Evolutionary conservation across 495 filamentous ascomycete genomes (phyloP), one percentile per base, ranked within the genome.

Genomic region (Trichoderma asperelloides): DNA sequence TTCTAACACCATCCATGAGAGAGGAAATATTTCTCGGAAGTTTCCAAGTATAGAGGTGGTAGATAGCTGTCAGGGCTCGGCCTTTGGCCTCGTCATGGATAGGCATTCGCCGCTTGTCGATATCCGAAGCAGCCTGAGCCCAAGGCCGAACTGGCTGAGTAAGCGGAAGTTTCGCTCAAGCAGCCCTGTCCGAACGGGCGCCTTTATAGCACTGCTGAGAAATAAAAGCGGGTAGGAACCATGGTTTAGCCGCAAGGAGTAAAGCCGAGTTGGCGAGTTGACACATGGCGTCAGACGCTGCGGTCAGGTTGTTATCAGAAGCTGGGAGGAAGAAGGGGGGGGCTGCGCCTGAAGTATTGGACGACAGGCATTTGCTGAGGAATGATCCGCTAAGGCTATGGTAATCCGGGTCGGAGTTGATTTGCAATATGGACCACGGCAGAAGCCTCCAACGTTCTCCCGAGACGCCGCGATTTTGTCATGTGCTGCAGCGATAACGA

Each of bases 161-260:
- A 15, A 60, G 55, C 55, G 55, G 55, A 60, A 13, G 55, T 28
- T 60, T 60, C 55, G 55, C 55, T 60, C 27, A 28, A 30, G 55
- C 55, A 21, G 27, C 16, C 55, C 55, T 60, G 55, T 60, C 55
- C 55, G 55, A 60, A 25, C 55, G 11, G 23, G 27, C 55, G 55
- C n/a, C n/a, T 25, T 60, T 28, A 12, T 21, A 9, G 25, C 4
- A 13, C 23, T 30, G 55, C 33, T 37, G 33, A 37, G 33, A 37
- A 37, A 37, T 37, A 37, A 37, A 37, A 51, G 47, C 18, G n/a
- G 47, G 47, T 8, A 23, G 18, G 41, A 51, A 21, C 47, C 16
- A 51, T 4, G 47, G 47, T 51, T 51, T 51, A 25, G 47, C 47
- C 47, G 47, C 13, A 23, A 25, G 25, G 11, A 18, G 25, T 60